Evolutionary conservation across 2,329 filamentous ascomycete genomes (phyloP), one percentile per base, ranked within the genome.

Genomic region (Penicillium rolfsii): DNA sequence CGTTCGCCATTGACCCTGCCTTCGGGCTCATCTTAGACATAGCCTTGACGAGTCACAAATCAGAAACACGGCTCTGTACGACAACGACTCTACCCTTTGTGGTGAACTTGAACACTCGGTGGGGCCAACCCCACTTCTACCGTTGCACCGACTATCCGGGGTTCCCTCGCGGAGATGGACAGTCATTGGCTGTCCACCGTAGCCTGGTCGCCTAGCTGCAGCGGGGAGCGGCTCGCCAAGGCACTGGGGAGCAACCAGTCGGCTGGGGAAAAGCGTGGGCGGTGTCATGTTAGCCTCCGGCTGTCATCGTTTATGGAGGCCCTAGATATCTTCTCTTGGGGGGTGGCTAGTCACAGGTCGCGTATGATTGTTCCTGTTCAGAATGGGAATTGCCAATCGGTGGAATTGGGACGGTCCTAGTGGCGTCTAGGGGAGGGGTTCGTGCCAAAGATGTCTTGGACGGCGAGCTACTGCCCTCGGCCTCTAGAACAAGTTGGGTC

Each of bases 151-250:
- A 58, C 56, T 38, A 53, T 41, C 46, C 22, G 36, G 49, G 52
- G 45, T 43, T 43, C 16, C 8, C 4, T 14, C 5, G 4, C 2
- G 30, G 2, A 22, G 35, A 40, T 12, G 8, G 33, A 22, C 28
- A 35, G 43, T 33, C 24, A 64, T 65, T 62, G 61, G 63, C 19
- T 48, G 22, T 11, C 12, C 30, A 5, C 30, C 12, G 30, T 33
- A 33, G 9, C 9, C 9, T 22, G 35, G 50, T 50, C 54, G 33
- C 52, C 61, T 64, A 62, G 61, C 57, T 59, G 54, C 57, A 53
- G 52, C 48, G 22, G 43, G 57, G 40, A 58, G 59, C 61, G 57
- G 57, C 57, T 61, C 53, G 63, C 63, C 61, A 65, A 64, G 63
- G 35, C 19, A 35, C 36, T 14, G 49, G 24, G 24, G 49, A 35